phyloP scores from a whole-genome alignment of 1,284 basidiomycete species.

The Rhodotorula sp. region DNA sequence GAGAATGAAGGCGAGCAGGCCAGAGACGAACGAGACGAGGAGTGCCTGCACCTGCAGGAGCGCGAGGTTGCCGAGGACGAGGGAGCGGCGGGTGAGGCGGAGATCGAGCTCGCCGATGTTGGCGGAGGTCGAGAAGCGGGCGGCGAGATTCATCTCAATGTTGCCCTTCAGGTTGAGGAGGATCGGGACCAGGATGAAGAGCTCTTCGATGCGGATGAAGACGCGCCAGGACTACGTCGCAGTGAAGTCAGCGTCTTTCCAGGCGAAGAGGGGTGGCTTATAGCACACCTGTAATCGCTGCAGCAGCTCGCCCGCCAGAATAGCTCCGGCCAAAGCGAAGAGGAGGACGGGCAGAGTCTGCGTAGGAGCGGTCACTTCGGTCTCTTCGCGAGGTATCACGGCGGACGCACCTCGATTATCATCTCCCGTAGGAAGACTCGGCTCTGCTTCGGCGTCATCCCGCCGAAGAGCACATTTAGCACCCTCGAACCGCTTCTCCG shows the following conservation, averaged over 20 bases:
- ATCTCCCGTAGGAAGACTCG: conserved; percentile 34
- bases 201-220: conserved; percentile 85
- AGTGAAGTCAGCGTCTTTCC: background rate
- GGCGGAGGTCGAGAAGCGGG: conserved; percentile 55
- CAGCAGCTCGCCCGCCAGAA: conserved; percentile 42
- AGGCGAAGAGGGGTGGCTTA: no score
- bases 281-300: conserved; percentile 34
- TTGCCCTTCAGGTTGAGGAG: conserved; percentile 83
- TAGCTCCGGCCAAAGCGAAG: conserved; percentile 38
- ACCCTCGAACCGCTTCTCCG: background rate
- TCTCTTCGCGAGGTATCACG: rapidly evolving
- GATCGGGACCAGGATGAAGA: conserved; percentile 95
- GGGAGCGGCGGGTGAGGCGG: conserved; percentile 61
- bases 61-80: conserved; percentile 79
- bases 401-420: conserved; percentile 30
- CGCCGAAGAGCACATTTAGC: conserved; percentile 1
- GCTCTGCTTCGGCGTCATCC: conserved; percentile 24
- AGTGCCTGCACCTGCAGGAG: conserved; percentile 91
- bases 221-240: conserved; percentile 72
- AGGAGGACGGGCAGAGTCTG: conserved; percentile 43
- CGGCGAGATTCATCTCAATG: conserved; percentile 79
- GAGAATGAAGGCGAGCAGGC: conserved; percentile 64
- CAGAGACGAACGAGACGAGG: conserved; percentile 82
- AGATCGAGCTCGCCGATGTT: conserved; percentile 86
- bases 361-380: background rate